Evolutionary conservation across 164 flowering plant genomes (phyloP).

Genomic region (Echeveria elegans): DNA sequence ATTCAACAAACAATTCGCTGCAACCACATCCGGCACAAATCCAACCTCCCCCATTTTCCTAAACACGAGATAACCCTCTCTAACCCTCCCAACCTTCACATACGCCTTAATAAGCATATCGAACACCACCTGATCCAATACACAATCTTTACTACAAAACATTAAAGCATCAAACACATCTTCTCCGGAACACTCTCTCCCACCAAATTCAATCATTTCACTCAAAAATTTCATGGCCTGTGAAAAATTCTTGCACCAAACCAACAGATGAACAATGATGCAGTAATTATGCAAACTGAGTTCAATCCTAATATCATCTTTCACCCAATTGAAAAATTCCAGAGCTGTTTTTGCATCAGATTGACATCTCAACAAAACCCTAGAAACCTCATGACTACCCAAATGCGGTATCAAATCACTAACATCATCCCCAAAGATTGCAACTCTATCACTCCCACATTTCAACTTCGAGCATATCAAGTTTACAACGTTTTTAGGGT

Average conservation of each 20-base stretch:
- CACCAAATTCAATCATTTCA: slow-evolving; percentile 33
- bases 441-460: slow-evolving; percentile 16
- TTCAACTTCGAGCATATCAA: slow-evolving; percentile 52
- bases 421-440: slow-evolving; percentile 22
- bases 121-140: slow-evolving; percentile 63
- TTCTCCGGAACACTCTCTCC: slow-evolving; percentile 14
- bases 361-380: slow-evolving; percentile 71
- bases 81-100: slow-evolving; percentile 39
- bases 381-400: slow-evolving; percentile 47
- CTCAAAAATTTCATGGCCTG: slow-evolving; percentile 44
- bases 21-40: slow-evolving; percentile 44
- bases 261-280: slow-evolving; percentile 55
- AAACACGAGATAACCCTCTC: slow-evolving; percentile 43
- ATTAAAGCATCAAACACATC: slow-evolving; percentile 45
- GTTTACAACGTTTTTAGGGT: slow-evolving; percentile 52
- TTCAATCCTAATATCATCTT: slow-evolving; percentile 31
- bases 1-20: slow-evolving; percentile 59
- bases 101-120: slow-evolving; percentile 84
- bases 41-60: slow-evolving; percentile 42
- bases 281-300: slow-evolving; percentile 49
- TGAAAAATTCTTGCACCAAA: slow-evolving; percentile 44
- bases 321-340: slow-evolving; percentile 70
- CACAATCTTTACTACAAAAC: slow-evolving; percentile 40
- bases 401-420: slow-evolving; percentile 42
- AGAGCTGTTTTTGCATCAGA: slow-evolving; percentile 53